Percentiles rank a stretch among this genome's conserved stretches.
Evolutionary conservation across 2,329 filamentous ascomycete genomes (phyloP).

Genomic region (Fusarium beomiforme): DNA sequence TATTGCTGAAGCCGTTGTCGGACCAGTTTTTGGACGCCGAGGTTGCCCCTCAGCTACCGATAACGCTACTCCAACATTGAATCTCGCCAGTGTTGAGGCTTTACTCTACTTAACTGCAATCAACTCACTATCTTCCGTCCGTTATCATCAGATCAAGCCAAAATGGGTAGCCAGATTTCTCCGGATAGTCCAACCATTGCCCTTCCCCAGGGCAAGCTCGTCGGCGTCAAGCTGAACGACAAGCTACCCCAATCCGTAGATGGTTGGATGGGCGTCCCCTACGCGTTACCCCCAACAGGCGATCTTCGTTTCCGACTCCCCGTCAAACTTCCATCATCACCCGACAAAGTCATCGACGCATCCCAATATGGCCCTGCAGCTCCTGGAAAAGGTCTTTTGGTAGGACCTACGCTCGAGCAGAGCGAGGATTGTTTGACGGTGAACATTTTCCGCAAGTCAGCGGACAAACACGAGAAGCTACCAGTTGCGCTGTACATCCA

Average conservation of each 20-base stretch:
- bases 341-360: constrained; percentile 46
- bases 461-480: constrained; percentile 36
- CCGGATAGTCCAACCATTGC: constrained; percentile 19
- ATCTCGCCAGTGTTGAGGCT: background rate
- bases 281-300: constrained; percentile 57
- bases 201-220: constrained; percentile 35
- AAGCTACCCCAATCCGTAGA: constrained; percentile 45
- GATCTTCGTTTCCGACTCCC: constrained; percentile 57
- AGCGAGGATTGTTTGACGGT: constrained; percentile 65
- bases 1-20: constrained; percentile 1
- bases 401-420: constrained; percentile 41
- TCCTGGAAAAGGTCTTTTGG: constrained; percentile 38
- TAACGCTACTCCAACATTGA: background rate
- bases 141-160: background rate
- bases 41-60: background rate
- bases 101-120: background rate
- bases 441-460: constrained; percentile 60
- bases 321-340: constrained; percentile 39
- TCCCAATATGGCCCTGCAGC: constrained; percentile 50
- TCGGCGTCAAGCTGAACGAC: constrained; percentile 32
- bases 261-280: constrained; percentile 60
- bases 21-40: constrained; percentile 25
- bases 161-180: constrained; percentile 25
- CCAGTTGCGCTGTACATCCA: constrained; percentile 68
- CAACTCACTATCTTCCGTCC: no score